Evolutionary conservation across 129 eudicot genomes (phyloP).

Genomic region (Centrapalus pauciflorus): DNA sequence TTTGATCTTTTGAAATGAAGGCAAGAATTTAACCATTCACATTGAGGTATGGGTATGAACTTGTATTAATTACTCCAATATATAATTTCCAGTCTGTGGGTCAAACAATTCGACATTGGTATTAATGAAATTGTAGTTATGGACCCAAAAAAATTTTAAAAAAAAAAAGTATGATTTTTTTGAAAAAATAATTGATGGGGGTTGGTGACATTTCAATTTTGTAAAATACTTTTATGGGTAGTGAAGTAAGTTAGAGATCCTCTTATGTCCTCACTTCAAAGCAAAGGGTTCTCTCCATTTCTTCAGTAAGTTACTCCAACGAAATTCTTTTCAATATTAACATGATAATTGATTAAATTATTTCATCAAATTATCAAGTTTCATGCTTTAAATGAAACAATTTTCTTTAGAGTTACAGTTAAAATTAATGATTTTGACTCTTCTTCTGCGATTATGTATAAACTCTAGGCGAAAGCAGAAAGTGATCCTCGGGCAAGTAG

Average conservation of each 20-base stretch:
- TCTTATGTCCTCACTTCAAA: constrained; percentile 56
- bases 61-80: constrained; percentile 21
- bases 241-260: constrained; percentile 37
- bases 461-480: no score
- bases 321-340: not conserved
- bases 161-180: not conserved
- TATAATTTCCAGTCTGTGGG: constrained; percentile 15
- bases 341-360: not conserved
- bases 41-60: constrained; percentile 36
- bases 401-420: not conserved
- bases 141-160: constrained; percentile 19
- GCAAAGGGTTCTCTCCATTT: constrained; percentile 43
- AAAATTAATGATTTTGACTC: not conserved
- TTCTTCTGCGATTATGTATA: no score
- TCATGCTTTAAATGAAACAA: not conserved
- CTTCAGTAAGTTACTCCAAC: not conserved
- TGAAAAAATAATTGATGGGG: constrained; percentile 10
- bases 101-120: constrained; percentile 3
- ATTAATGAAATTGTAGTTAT: not conserved
- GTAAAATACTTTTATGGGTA: constrained; percentile 25
- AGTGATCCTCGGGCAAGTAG: no score
- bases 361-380: not conserved
- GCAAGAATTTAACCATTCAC: constrained; percentile 26
- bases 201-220: constrained; percentile 40
- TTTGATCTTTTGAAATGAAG: constrained; percentile 23